Conservation (phyloP, 768 basidiomycete species). For the Psilocybe azurescens region DNA sequence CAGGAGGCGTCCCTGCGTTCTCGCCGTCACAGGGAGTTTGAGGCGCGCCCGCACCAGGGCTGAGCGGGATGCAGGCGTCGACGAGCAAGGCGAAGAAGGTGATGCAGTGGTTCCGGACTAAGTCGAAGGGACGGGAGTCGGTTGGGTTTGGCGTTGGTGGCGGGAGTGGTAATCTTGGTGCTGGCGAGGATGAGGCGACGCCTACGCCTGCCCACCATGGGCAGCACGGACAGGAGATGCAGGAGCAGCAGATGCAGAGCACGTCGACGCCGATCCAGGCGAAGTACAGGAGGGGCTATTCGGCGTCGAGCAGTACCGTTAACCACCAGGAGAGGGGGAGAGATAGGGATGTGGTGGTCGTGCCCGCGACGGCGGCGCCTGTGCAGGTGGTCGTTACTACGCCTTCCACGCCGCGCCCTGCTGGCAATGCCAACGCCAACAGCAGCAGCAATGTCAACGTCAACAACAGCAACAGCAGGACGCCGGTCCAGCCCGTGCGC, state of each 20-base stretch:
- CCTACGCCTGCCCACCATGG: constrained; percentile 32
- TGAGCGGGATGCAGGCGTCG: constrained; percentile 59
- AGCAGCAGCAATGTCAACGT: no score
- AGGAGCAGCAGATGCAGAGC: background rate
- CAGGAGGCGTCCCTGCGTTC: constrained; percentile 13
- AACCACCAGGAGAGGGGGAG: constrained; percentile 25
- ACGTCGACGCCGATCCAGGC: background rate
- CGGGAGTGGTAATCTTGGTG: constrained; percentile 2
- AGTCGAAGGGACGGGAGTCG: constrained; percentile 58
- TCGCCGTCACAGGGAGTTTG: constrained; percentile 33
- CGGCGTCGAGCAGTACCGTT: constrained; percentile 38
- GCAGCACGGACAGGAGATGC: background rate
- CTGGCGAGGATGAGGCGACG: constrained; percentile 18
- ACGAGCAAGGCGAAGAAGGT: constrained; percentile 93
- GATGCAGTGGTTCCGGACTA: constrained; percentile 97
- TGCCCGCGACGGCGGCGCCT: constrained; percentile 20
- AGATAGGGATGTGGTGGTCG: background rate
- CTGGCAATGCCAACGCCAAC: constrained; percentile 11
- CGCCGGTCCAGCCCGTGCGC: constrained; percentile 41
- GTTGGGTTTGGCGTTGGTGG: constrained; percentile 33
- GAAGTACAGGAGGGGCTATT: constrained; percentile 35
- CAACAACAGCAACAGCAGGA: background rate
- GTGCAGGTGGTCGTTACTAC: constrained; percentile 49
- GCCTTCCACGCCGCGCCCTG: constrained; percentile 31
- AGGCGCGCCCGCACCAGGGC: constrained; percentile 8